Percentiles rank a stretch among this genome's conserved stretches.
These are phyloP conservation scores for Phaeosphaeria sp. DNA, from an alignment of 2,329 filamentous ascomycete genomes.

Conservation along the genomic window DNA sequence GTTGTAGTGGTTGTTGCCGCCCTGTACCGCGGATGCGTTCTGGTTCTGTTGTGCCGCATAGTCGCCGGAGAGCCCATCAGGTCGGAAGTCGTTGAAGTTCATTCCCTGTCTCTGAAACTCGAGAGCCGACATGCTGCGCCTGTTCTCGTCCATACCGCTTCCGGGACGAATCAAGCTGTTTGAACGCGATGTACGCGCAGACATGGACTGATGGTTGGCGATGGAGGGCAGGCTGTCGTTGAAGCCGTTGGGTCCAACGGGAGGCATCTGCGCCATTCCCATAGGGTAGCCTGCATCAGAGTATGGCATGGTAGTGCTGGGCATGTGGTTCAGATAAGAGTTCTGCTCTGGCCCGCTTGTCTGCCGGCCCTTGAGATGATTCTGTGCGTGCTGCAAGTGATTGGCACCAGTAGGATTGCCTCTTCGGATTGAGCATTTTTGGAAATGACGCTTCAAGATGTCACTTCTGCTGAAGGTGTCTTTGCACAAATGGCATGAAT, in stretches of 20 bases:
- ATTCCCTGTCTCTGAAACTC: constrained; percentile 42
- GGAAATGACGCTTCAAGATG: constrained; percentile 98
- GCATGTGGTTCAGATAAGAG: constrained; percentile 45
- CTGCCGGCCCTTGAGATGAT: constrained; percentile 71
- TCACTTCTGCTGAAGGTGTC: constrained; percentile 98
- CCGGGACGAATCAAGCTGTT: constrained; percentile 57
- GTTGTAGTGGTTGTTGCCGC: constrained; percentile 36
- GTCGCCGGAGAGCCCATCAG: constrained; percentile 38
- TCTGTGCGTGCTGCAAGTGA: constrained; percentile 91
- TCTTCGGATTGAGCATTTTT: constrained; percentile 96
- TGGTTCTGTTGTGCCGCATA: constrained; percentile 35
- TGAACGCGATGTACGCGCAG: constrained; percentile 56
- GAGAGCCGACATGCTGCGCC: constrained; percentile 45
- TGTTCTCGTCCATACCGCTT: constrained; percentile 45
- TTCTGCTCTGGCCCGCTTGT: constrained; percentile 43
- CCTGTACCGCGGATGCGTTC: constrained; percentile 25
- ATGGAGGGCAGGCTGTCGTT: constrained; percentile 49
- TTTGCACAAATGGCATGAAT: constrained; percentile 97
- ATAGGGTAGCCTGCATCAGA: constrained; percentile 40
- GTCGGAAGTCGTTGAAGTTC: constrained; percentile 47
- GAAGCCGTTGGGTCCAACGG: constrained; percentile 43
- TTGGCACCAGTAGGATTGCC: constrained; percentile 95
- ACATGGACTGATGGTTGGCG: constrained; percentile 51
- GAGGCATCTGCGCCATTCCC: constrained; percentile 44
- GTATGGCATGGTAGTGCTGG: constrained; percentile 43